Base-by-base conservation (phyloP, 306 rosid species). In the Quercus berberidifolia region DNA sequence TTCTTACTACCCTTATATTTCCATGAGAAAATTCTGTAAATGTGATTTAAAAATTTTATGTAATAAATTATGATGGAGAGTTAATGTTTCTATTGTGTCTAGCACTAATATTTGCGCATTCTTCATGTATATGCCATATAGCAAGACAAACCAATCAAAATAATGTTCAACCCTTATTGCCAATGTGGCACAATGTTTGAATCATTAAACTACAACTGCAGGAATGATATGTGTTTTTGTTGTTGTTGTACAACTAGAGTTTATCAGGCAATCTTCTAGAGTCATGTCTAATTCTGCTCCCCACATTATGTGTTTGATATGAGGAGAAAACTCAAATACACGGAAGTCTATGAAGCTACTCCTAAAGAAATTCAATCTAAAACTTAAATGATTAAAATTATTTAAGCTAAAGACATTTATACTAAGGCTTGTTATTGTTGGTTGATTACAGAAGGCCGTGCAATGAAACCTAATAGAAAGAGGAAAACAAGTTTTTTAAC, bases 391-490 rank as follows among this genome's bases (percentile, higher is more conserved):
- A 49, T 49, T 4, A 10, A 3, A 46, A 49, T 1, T 41, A 10
- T 49, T 56, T 56, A 56, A n/a, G 23, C 62, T 56, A 56, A n/a
- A n/a, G 62, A 6, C 26, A 56, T 56, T 56, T 56, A 56, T 56
- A 56, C 57, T n/a, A 59, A 72, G 54, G 51, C 71, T 43, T 25
- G 74, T 62, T 79, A 72, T 87, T 85, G 49, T 74, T 86, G 77
- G 75, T 85, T 78, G 75, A 68, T 80, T 74, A 83, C 97, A 95
- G 99, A 95, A 92, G 91, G 99, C 97, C 55, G 95, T 92, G 55
- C 35, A 88, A 87, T 76, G 88, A 76, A 89, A 65, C 80, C 92
- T 71, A 87, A n/a, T 56, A 77, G 56, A 90, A 91, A 83, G 86
- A 77, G 85, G 89, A 78, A 82, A 92, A 80, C 87, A 91, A 82